Conservation (phyloP, 1,284 basidiomycete species). For the Butyriboletus appendiculatus region DNA sequence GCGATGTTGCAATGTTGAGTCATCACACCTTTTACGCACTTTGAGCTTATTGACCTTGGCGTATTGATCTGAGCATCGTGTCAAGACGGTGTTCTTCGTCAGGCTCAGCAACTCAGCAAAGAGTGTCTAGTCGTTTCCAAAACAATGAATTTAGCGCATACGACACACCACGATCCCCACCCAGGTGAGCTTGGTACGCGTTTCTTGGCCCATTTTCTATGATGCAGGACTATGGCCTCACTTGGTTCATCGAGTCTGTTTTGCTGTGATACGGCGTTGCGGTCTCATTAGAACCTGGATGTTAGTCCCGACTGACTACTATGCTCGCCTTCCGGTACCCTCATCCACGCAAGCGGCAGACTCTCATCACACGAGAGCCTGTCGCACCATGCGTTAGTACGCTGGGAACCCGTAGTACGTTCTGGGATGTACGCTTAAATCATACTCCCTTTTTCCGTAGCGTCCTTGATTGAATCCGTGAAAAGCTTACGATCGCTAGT, state of each 20-base stretch:
- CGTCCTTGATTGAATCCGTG: neutral
- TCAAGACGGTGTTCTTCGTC: neutral
- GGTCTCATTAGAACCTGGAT: too few species aligned
- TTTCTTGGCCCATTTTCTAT: neutral
- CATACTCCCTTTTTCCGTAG: neutral
- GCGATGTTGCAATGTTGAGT: constrained; percentile 26
- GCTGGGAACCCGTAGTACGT: too few species aligned
- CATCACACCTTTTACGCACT: constrained; percentile 14
- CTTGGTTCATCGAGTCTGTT: too few species aligned
- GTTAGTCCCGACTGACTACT: too few species aligned
- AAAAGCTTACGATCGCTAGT: neutral
- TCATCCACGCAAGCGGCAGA: neutral
- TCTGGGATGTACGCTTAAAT: neutral
- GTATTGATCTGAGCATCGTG: constrained; percentile 22
- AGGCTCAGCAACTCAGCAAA: neutral
- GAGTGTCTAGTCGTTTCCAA: neutral
- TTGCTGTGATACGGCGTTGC: neutral
- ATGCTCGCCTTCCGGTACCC: neutral
- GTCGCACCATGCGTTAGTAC: too few species aligned
- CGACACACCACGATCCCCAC: neutral
- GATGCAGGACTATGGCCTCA: too few species aligned
- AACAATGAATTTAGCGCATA: neutral
- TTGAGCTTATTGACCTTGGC: constrained; percentile 25
- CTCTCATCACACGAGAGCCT: neutral
- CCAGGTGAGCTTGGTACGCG: constrained; percentile 12